Conservation (phyloP, 306 rosid genomes). For the Prunus mume region DNA sequence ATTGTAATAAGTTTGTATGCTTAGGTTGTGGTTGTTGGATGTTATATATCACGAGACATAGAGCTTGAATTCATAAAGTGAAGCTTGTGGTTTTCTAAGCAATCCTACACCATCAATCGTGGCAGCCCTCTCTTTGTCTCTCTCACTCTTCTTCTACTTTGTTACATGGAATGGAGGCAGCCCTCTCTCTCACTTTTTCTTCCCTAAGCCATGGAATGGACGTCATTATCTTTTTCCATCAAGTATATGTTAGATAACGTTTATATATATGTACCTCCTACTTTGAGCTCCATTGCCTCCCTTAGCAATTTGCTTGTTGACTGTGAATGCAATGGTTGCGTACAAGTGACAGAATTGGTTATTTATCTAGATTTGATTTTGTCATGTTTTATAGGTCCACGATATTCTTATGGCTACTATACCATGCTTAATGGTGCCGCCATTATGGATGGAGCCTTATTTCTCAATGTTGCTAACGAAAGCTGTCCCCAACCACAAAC, state of each 20-base stretch:
- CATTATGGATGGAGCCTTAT: constrained; percentile 72
- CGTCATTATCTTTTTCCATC: too few species aligned
- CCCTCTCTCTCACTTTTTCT: too few species aligned
- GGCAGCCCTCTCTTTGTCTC: too few species aligned
- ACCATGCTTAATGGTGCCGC: constrained; percentile 87
- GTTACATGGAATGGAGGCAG: too few species aligned
- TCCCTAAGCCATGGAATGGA: too few species aligned
- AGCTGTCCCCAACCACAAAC: constrained; percentile 81
- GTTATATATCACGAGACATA: constrained; percentile 9
- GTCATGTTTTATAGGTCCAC: constrained; percentile 44
- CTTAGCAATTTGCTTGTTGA: constrained; percentile 46
- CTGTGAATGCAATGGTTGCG: too few species aligned
- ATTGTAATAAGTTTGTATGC: too few species aligned
- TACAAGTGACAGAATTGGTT: too few species aligned
- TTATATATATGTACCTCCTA: constrained; percentile 50
- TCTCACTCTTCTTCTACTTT: too few species aligned
- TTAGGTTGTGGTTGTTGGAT: too few species aligned
- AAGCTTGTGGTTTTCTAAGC: not conserved
- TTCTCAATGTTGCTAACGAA: constrained; percentile 72
- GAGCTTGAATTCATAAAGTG: constrained; percentile 24
- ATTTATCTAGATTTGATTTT: not conserved
- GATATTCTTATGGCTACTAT: constrained; percentile 84
- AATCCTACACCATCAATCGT: too few species aligned
- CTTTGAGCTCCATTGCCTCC: constrained; percentile 59
- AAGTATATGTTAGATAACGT: too few species aligned